Conservation (phyloP, 2,329 filamentous ascomycete species). For the Xylaria sp. region DNA sequence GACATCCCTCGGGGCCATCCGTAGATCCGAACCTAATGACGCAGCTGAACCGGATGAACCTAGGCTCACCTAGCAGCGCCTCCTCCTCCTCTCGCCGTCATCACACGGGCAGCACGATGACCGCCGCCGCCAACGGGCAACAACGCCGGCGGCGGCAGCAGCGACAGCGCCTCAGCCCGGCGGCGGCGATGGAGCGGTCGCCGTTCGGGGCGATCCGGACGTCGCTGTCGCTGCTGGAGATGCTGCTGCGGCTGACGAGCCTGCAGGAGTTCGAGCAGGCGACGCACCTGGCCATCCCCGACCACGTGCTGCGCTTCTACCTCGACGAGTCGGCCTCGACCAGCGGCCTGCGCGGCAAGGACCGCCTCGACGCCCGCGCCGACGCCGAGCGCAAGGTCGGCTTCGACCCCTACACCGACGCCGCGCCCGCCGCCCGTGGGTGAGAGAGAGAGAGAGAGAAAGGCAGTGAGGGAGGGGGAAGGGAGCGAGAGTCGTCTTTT, state of each 20-base stretch:
- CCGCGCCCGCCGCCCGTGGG: slow-evolving; percentile 7
- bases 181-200: slow-evolving; percentile 40
- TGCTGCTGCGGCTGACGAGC: slow-evolving; percentile 81
- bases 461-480: too few species aligned
- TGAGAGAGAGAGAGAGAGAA: too few species aligned
- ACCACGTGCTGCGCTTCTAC: slow-evolving; percentile 89
- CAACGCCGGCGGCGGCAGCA: slow-evolving; percentile 7
- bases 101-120: slow-evolving; percentile 15
- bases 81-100: slow-evolving; percentile 25
- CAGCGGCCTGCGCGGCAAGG: slow-evolving; percentile 51
- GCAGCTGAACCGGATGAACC: slow-evolving; percentile 46
- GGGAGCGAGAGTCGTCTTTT: too few species aligned
- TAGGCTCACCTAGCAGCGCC: slow-evolving; percentile 34
- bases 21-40: slow-evolving; percentile 36
- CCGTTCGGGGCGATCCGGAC: slow-evolving; percentile 56
- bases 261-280: slow-evolving; percentile 91
- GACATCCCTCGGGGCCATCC: slow-evolving; percentile 24
- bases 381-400: slow-evolving; percentile 55
- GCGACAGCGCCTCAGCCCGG: slow-evolving; percentile 20
- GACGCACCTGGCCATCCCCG: slow-evolving; percentile 85
- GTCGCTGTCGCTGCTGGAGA: slow-evolving; percentile 79
- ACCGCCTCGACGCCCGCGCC: slow-evolving; percentile 46
- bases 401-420: slow-evolving; percentile 59
- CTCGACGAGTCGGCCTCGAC: slow-evolving; percentile 62
- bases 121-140: slow-evolving; percentile 23